phyloP scores from a whole-genome alignment of 2,329 filamentous ascomycete species.

The Microcyclosporella mali region DNA sequence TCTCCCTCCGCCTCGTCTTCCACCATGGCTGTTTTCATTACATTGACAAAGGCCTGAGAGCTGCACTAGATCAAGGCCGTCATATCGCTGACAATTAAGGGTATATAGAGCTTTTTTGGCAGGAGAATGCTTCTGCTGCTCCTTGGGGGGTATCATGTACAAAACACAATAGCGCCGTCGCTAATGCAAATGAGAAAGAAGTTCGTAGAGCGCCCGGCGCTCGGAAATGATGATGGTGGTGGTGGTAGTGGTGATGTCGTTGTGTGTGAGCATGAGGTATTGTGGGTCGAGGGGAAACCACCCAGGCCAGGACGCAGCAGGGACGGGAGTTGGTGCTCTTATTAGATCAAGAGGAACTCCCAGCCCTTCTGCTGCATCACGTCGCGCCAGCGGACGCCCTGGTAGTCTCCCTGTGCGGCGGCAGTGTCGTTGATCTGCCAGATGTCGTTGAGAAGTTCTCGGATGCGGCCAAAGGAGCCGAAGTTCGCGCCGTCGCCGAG shows the following conservation, averaged over 20 bases:
- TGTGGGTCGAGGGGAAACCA: background rate
- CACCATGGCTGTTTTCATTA: background rate
- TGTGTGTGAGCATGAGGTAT: background rate
- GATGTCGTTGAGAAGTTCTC: conserved; percentile 70
- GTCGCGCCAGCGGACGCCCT: conserved; percentile 87
- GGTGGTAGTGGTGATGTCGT: too few relatives aligned
- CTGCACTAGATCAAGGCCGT: conserved; percentile 28
- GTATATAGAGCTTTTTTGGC: background rate
- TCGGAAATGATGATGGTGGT: background rate
- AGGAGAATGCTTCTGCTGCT: conserved; percentile 5
- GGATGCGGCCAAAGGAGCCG: conserved; percentile 81
- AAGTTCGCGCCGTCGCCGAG: conserved; percentile 72
- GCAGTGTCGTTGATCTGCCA: conserved; percentile 70
- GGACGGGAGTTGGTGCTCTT: conserved; percentile 1
- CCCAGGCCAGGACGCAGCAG: conserved; percentile 26
- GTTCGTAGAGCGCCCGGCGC: conserved; percentile 5
- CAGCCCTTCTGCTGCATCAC: conserved; percentile 86
- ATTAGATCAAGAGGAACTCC: conserved; percentile 83
- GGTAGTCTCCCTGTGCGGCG: conserved; percentile 43
- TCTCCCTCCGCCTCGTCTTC: background rate
- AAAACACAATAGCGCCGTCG: conserved; percentile 24
- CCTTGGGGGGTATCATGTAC: conserved; percentile 19
- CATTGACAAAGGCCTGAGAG: conserved; percentile 17
- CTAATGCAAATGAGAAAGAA: conserved; percentile 24
- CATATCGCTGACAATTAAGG: background rate